Conservation (phyloP, 169 alveolate species). For the Theileria annulata region DNA sequence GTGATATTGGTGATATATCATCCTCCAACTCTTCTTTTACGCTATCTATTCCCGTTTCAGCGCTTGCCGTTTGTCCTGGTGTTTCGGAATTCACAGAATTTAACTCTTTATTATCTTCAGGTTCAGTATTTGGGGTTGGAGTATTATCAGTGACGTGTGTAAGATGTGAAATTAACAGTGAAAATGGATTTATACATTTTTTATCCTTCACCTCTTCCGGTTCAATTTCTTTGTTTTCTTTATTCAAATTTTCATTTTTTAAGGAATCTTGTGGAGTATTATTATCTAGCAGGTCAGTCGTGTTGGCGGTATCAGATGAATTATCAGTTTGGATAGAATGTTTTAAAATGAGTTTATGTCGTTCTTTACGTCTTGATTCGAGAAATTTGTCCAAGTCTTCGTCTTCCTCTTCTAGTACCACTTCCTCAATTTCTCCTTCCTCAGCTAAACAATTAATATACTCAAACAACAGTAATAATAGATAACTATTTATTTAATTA, state of each 20-base stretch:
- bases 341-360: constrained; percentile 41
- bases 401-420: constrained; percentile 44
- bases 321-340: not conserved
- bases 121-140: not conserved
- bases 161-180: constrained; percentile 4
- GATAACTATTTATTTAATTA: no score
- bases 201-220: not conserved
- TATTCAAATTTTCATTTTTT: not conserved
- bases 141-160: no score
- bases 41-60: not conserved
- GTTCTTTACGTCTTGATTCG: constrained; percentile 40
- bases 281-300: not conserved
- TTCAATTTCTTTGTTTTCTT: not conserved
- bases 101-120: not conserved
- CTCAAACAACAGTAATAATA: no score
- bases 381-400: constrained; percentile 53
- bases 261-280: not conserved
- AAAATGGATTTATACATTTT: constrained; percentile 21
- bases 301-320: constrained; percentile 2
- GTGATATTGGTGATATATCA: constrained; percentile 8
- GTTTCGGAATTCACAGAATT: no score
- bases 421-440: constrained; percentile 58
- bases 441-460: constrained; percentile 26
- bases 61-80: not conserved
- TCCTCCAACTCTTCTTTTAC: not conserved